phyloP scores from a whole-genome alignment of 495 filamentous ascomycete genomes.

The Neurospora hispaniola region DNA sequence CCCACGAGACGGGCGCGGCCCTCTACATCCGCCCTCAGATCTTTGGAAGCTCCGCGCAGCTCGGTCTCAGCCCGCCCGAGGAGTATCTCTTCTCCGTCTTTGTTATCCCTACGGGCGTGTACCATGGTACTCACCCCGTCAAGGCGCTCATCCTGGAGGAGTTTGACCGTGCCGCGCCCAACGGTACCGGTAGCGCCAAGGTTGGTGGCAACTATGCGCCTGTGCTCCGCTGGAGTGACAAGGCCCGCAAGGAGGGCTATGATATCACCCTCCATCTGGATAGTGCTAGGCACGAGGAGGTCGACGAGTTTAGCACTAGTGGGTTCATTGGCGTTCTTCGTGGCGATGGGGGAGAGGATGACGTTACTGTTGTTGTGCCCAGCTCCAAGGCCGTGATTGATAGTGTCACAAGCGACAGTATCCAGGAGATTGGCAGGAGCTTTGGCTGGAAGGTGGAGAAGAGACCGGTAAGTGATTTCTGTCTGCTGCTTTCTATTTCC shows the following conservation, averaged over 20 bases:
- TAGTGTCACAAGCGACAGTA: slow-evolving; percentile 65
- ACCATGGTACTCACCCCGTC: slow-evolving; percentile 76
- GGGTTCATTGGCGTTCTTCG: slow-evolving; percentile 70
- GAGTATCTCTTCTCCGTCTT: slow-evolving; percentile 83
- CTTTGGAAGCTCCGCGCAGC: slow-evolving; percentile 73
- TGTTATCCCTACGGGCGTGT: slow-evolving; percentile 78
- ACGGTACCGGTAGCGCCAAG: slow-evolving; percentile 65
- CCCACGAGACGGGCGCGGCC: slow-evolving; percentile 68
- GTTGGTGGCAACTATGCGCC: slow-evolving; percentile 76
- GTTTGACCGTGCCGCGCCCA: slow-evolving; percentile 65
- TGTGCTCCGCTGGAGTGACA: slow-evolving; percentile 69
- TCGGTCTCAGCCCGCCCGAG: slow-evolving; percentile 72
- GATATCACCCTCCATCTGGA: slow-evolving; percentile 85
- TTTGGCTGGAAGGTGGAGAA: slow-evolving; percentile 60
- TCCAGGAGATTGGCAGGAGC: slow-evolving; percentile 54
- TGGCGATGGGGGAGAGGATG: slow-evolving; percentile 34
- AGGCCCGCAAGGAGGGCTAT: slow-evolving; percentile 58
- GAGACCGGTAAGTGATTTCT: slow-evolving; percentile 33
- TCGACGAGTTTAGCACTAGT: slow-evolving; percentile 86
- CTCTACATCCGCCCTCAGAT: slow-evolving; percentile 83
- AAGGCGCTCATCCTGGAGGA: slow-evolving; percentile 67
- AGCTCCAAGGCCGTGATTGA: slow-evolving; percentile 74
- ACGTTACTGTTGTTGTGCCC: slow-evolving; percentile 62
- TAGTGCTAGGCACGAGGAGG: slow-evolving; percentile 61
- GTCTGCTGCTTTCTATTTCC: background rate